Percentiles rank a stretch among this genome's conserved stretches.
Evolutionary conservation across 148 eudicot genomes (phyloP).

Genomic region (Talinum fruticosum): DNA sequence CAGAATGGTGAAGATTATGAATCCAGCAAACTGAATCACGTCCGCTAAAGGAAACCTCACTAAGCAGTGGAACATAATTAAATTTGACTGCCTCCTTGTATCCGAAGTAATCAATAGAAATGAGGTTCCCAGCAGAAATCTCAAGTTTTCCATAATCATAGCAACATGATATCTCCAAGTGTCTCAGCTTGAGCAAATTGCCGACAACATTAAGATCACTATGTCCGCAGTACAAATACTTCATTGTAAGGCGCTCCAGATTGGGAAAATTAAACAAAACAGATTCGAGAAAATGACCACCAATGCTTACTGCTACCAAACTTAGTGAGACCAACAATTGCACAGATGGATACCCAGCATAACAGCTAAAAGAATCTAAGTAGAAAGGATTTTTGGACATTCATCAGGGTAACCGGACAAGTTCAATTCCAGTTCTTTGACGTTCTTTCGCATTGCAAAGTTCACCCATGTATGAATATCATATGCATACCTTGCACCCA

Average conservation of each 20-base stretch:
- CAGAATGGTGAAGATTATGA: background rate
- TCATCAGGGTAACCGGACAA: background rate
- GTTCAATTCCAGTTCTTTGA: background rate
- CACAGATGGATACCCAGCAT: background rate
- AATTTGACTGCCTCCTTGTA: background rate
- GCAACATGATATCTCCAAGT: background rate
- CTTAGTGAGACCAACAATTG: background rate
- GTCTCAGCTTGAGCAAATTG: background rate
- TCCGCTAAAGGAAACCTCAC: background rate
- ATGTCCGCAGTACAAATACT: background rate
- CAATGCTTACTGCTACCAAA: background rate
- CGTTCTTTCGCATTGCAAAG: background rate
- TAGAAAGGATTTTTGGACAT: background rate
- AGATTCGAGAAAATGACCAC: background rate
- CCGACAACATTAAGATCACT: background rate
- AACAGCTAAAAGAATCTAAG: background rate
- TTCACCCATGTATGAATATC: background rate
- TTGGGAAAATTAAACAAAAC: background rate
- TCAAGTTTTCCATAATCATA: background rate
- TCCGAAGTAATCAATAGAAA: background rate
- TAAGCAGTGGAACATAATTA: background rate
- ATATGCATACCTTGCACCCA: background rate
- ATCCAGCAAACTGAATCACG: background rate
- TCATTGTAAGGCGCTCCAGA: background rate
- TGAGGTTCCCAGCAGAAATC: background rate